Percentiles rank a stretch among this genome's conserved stretches.
Evolutionary conservation across 805 yeast genomes (phyloP).

Genomic region (Wickerhamomyces ciferrii): DNA sequence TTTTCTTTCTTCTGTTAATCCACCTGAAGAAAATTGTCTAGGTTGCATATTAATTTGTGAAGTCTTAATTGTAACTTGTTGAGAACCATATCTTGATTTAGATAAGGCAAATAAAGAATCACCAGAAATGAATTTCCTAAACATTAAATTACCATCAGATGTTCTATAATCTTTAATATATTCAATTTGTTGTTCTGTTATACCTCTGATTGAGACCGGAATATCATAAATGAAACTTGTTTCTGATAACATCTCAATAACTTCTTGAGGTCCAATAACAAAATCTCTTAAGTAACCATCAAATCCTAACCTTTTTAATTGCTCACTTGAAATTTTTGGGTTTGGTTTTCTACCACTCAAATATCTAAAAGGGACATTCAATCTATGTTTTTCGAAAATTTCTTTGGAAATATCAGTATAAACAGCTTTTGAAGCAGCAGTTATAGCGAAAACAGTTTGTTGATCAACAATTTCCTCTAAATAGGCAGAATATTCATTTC

Average conservation of each 20-base stretch:
- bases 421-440: constrained; percentile 48
- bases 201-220: constrained; percentile 54
- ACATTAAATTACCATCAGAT: constrained; percentile 38
- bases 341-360: constrained; percentile 14
- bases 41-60: constrained; percentile 5
- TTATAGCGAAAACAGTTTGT: constrained; percentile 54
- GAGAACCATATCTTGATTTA: constrained; percentile 60
- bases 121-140: constrained; percentile 58
- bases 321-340: constrained; percentile 24
- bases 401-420: constrained; percentile 39
- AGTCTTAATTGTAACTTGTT: constrained; percentile 31
- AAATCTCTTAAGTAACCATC: constrained; percentile 76
- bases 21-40: constrained; percentile 12
- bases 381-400: constrained; percentile 30
- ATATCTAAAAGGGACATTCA: constrained; percentile 56
- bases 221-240: constrained; percentile 43
- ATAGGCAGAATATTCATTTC: constrained; percentile 43
- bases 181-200: constrained; percentile 27
- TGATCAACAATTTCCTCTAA: constrained; percentile 53
- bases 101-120: constrained; percentile 43
- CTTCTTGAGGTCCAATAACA: constrained; percentile 66
- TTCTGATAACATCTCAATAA: constrained; percentile 67
- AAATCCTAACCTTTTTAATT: constrained; percentile 53
- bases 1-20: constrained; percentile 16
- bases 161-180: constrained; percentile 29